A percentile compares a stretch with the other conserved stretches of the same genome.
Conservation (phyloP, 768 basidiomycete genomes). For the Strobilomyces dryophilus region DNA sequence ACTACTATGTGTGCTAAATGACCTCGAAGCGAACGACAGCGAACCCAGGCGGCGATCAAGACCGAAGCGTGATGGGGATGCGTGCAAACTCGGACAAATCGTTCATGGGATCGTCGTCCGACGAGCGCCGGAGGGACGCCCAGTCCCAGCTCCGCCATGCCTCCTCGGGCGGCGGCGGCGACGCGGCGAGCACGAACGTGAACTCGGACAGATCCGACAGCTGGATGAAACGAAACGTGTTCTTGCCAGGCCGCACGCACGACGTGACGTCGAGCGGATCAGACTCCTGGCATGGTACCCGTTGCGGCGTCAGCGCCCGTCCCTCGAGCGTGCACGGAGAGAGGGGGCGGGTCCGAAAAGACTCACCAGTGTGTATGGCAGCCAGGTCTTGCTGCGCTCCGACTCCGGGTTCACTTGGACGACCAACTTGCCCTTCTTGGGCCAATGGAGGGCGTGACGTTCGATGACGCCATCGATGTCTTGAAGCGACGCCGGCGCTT, state of each 20-base stretch:
- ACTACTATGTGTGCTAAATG: no score
- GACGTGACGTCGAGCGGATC: conserved; percentile 39
- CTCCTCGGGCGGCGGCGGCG: conserved; percentile 19
- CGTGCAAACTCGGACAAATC: conserved; percentile 18
- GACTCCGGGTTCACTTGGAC: conserved; percentile 42
- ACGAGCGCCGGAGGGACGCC: conserved; percentile 9
- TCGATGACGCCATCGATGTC: conserved; percentile 8
- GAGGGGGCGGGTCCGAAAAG: no score
- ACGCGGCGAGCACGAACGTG: conserved; percentile 44
- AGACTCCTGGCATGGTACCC: conserved; percentile 22
- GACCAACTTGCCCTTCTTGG: conserved; percentile 40
- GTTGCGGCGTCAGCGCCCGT: background rate
- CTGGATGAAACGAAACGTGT: conserved; percentile 49
- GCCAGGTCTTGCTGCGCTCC: conserved; percentile 34
- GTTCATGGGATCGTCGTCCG: background rate
- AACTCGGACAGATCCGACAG: conserved; percentile 39
- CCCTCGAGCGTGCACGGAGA: background rate
- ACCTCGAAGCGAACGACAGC: background rate
- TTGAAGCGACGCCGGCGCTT: background rate
- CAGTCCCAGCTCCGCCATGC: conserved; percentile 24
- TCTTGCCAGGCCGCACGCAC: conserved; percentile 39
- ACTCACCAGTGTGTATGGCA: conserved; percentile 44
- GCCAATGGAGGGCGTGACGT: conserved; percentile 36
- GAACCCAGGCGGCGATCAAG: conserved; percentile 8
- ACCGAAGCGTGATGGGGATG: conserved; percentile 14